phyloP scores from a whole-genome alignment of 352 stramenopile species.

The Lagenidium sp. region DNA sequence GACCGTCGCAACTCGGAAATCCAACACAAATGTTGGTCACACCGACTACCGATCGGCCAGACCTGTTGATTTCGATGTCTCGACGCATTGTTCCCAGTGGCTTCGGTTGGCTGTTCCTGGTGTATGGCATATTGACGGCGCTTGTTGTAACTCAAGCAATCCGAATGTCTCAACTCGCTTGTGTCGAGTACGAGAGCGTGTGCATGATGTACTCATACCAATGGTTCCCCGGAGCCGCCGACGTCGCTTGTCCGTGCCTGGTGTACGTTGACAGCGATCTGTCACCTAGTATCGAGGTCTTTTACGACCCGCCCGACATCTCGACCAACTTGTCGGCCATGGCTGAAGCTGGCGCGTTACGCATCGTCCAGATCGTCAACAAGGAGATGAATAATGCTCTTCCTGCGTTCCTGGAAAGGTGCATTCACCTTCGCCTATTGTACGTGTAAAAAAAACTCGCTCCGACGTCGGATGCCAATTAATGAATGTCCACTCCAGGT shows the following conservation, averaged over 20 bases:
- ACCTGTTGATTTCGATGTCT: constrained; percentile 14
- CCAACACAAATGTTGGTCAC: not conserved
- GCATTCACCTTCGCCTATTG: constrained; percentile 26
- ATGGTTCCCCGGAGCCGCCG: constrained; percentile 7
- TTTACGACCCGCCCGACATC: constrained; percentile 10
- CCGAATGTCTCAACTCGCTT: constrained; percentile 5
- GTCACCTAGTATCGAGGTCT: constrained; percentile 6
- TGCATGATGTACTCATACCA: constrained; percentile 18
- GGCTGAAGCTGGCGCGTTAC: constrained; percentile 21
- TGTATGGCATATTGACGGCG: constrained; percentile 5
- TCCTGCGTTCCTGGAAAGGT: constrained; percentile 19
- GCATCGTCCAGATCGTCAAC: constrained; percentile 33
- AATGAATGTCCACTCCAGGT: no score
- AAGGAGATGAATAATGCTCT: constrained; percentile 8
- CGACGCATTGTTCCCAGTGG: no score
- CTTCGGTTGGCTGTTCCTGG: constrained; percentile 11
- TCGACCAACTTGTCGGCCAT: constrained; percentile 17
- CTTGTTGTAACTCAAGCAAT: constrained; percentile 14
- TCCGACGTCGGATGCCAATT: not conserved
- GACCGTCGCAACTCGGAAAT: not conserved
- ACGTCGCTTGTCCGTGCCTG: constrained; percentile 22
- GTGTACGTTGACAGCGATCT: constrained; percentile 20
- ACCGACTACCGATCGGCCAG: not conserved
- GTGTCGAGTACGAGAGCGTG: constrained; percentile 7
- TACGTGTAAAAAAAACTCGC: constrained; percentile 13